Conservation (phyloP, 106 monocot species). For the Apostasia ramifera region DNA sequence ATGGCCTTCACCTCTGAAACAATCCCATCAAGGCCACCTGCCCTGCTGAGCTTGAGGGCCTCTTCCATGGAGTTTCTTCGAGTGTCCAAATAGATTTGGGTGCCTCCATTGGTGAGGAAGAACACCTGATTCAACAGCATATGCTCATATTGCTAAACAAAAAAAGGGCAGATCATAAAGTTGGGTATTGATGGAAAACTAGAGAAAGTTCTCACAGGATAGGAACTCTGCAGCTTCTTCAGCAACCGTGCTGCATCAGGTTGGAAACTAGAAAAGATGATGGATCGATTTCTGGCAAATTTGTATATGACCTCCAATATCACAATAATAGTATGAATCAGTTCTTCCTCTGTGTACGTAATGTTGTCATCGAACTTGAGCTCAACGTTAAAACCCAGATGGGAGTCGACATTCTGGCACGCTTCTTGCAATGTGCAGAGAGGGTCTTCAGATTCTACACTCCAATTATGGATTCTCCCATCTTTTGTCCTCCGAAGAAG, state of each 20-base stretch:
- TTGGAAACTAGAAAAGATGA: slow-evolving; percentile 86
- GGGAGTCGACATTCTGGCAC: slow-evolving; percentile 45
- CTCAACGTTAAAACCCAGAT: slow-evolving; percentile 73
- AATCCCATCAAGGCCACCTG: slow-evolving; percentile 51
- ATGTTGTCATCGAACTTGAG: slow-evolving; percentile 69
- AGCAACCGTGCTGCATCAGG: slow-evolving; percentile 71
- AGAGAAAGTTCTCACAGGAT: slow-evolving; percentile 40
- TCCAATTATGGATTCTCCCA: slow-evolving; percentile 53
- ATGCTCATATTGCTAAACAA: too few species aligned
- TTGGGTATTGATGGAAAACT: neutral
- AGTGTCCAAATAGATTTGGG: slow-evolving; percentile 38
- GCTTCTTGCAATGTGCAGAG: slow-evolving; percentile 77
- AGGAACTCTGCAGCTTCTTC: slow-evolving; percentile 42
- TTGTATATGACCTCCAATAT: slow-evolving; percentile 61
- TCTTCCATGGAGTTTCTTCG: slow-evolving; percentile 84
- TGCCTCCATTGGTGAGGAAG: slow-evolving; percentile 87
- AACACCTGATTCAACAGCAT: slow-evolving; percentile 44
- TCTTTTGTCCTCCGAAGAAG: slow-evolving; percentile 56
- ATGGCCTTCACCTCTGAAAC: slow-evolving; percentile 69
- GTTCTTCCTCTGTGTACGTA: slow-evolving; percentile 53
- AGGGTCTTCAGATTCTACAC: slow-evolving; percentile 50
- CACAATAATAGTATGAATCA: slow-evolving; percentile 33
- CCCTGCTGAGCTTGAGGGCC: slow-evolving; percentile 51
- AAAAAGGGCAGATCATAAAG: too few species aligned
- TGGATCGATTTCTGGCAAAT: slow-evolving; percentile 36